Conservation (phyloP, 2,329 filamentous ascomycete species). For the Sclerotinia nivalis region DNA sequence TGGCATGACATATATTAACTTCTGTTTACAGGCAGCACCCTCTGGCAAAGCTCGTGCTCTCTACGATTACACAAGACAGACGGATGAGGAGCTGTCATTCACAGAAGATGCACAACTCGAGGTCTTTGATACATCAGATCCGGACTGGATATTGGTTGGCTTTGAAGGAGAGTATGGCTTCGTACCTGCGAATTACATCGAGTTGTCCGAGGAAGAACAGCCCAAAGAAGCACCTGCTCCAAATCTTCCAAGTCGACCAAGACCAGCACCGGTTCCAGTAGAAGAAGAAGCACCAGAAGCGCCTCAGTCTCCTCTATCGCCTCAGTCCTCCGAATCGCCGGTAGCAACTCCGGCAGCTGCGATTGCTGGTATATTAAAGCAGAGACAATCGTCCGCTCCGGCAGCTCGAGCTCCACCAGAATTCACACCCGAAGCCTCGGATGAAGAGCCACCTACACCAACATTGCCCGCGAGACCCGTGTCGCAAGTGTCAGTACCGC, state of each 20-base stretch:
- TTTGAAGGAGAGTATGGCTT: constrained; percentile 86
- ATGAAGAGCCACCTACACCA: constrained; percentile 61
- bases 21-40: constrained; percentile 58
- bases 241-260: constrained; percentile 43
- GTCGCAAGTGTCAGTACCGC: constrained; percentile 53
- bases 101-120: constrained; percentile 80
- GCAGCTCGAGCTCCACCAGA: constrained; percentile 50
- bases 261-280: constrained; percentile 32
- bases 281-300: constrained; percentile 28
- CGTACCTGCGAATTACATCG: constrained; percentile 94
- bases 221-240: constrained; percentile 37
- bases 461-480: constrained; percentile 63
- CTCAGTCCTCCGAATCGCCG: constrained; percentile 25
- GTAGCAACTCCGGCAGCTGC: constrained; percentile 43
- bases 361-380: constrained; percentile 56
- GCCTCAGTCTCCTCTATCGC: constrained; percentile 5
- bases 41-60: constrained; percentile 78
- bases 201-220: constrained; percentile 54
- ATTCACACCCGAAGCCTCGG: constrained; percentile 66
- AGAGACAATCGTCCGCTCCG: constrained; percentile 36
- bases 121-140: constrained; percentile 88
- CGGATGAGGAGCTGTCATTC: constrained; percentile 96
- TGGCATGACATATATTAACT: constrained; percentile 26
- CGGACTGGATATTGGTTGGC: constrained; percentile 94
- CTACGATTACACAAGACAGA: constrained; percentile 97